phyloP scores from a whole-genome alignment of 106 monocot species.

The Phalaenopsis equestris region DNA sequence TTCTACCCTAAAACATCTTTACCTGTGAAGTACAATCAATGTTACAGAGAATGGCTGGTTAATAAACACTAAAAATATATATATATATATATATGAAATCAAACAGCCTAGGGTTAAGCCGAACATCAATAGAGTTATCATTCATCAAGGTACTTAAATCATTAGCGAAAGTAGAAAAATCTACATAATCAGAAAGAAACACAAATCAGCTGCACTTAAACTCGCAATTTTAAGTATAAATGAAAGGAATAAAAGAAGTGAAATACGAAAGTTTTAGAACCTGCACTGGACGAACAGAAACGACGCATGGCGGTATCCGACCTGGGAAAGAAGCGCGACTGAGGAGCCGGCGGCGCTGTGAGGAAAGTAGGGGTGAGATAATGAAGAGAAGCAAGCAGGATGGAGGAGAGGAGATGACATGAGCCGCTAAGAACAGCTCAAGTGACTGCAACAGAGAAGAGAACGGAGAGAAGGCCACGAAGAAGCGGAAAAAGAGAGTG shows the following conservation, averaged over 20 bases:
- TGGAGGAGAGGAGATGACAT: neutral
- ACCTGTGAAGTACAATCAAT: neutral
- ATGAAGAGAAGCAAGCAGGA: neutral
- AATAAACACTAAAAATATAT: too few relatives aligned
- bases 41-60: neutral
- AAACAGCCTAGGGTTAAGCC: neutral
- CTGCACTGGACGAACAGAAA: neutral
- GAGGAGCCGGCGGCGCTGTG: neutral
- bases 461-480: neutral
- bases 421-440: neutral
- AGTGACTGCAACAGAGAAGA: neutral
- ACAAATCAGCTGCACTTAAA: neutral
- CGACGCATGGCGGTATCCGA: neutral
- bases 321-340: neutral
- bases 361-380: neutral
- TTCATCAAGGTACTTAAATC: neutral
- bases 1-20: too few relatives aligned
- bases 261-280: neutral
- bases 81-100: too few relatives aligned
- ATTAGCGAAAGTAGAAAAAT: neutral
- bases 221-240: neutral
- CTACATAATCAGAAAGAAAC: neutral
- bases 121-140: neutral
- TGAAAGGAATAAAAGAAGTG: neutral
- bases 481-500: too few relatives aligned